These are phyloP conservation scores for Ceratobasidium sp. DNA, from an alignment of 1,284 basidiomycete species.

Conservation along the genomic window DNA sequence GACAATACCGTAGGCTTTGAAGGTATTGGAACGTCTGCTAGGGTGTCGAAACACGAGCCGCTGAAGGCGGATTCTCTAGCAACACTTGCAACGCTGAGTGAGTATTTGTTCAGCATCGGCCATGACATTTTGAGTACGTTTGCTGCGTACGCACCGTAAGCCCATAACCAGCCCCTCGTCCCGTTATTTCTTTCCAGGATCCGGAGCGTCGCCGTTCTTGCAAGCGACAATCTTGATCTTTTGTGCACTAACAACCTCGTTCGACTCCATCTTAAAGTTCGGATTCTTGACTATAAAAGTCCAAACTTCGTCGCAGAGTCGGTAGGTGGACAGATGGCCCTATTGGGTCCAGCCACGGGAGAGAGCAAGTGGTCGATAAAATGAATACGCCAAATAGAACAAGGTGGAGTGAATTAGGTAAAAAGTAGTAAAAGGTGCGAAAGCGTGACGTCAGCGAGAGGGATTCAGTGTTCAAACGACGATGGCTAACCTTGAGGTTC, in stretches of 20 bases:
- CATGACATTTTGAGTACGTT: not conserved
- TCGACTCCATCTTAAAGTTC: slow-evolving; percentile 93
- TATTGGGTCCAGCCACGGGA: slow-evolving; percentile 52
- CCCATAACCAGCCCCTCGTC: not conserved
- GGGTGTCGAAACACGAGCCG: too few relatives aligned
- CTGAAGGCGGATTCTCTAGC: not conserved
- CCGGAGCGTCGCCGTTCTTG: slow-evolving; percentile 89
- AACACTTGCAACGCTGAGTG: not conserved
- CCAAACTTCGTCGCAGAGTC: slow-evolving; percentile 97
- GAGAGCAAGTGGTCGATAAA: not conserved
- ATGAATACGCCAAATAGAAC: not conserved
- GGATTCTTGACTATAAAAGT: slow-evolving; percentile 94
- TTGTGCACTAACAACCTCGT: slow-evolving; percentile 77
- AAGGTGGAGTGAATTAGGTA: not conserved
- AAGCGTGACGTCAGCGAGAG: not conserved
- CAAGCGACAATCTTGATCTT: slow-evolving; percentile 96
- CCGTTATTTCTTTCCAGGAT: slow-evolving; percentile 71
- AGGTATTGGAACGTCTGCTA: not conserved
- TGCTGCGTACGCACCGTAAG: not conserved
- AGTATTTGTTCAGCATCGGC: not conserved
- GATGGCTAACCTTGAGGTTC: slow-evolving; percentile 77
- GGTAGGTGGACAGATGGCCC: slow-evolving; percentile 92
- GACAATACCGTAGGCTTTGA: not conserved
- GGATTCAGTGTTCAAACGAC: too few relatives aligned
- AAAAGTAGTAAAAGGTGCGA: not conserved